Conservation (phyloP, 164 flowering plant genomes). For the Aristolochia fimbriata region DNA sequence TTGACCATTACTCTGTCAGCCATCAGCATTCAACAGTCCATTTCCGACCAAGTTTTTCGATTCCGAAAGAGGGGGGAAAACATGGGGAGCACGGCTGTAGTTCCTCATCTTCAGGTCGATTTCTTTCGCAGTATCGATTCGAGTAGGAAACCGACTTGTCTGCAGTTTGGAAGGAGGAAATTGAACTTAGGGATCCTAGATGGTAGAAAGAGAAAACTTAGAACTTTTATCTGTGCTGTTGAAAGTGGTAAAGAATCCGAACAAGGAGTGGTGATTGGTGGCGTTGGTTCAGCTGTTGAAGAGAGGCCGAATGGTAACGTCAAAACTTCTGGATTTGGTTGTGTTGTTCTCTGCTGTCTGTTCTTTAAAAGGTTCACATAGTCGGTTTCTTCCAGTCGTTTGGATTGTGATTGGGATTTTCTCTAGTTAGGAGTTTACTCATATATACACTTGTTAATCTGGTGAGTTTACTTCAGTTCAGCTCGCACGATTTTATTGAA, state of each 20-base stretch:
- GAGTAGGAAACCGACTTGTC: constrained; percentile 7
- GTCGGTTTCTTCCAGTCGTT: no score
- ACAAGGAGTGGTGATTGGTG: constrained; percentile 17
- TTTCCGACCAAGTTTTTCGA: no score
- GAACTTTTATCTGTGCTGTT: constrained; percentile 46
- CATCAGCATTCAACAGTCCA: no score
- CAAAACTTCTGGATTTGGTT: background rate
- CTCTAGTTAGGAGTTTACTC: no score
- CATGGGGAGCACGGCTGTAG: constrained; percentile 47
- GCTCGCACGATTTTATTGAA: no score
- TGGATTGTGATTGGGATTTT: no score
- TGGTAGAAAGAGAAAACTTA: constrained; percentile 4
- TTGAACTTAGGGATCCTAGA: constrained; percentile 14
- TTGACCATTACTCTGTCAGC: no score
- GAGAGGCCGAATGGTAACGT: constrained; percentile 45
- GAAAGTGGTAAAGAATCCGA: constrained; percentile 27
- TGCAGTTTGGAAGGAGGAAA: constrained; percentile 13
- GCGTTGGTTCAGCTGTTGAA: constrained; percentile 45
- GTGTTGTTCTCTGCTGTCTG: constrained; percentile 2
- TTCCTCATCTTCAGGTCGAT: constrained; percentile 34
- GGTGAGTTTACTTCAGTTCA: no score
- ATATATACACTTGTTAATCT: no score
- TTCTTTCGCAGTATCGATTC: constrained; percentile 20
- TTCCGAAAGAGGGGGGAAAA: no score
- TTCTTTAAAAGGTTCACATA: no score